Conservation (phyloP, 805 yeast genomes). For the Wickerhamiella cacticola region DNA sequence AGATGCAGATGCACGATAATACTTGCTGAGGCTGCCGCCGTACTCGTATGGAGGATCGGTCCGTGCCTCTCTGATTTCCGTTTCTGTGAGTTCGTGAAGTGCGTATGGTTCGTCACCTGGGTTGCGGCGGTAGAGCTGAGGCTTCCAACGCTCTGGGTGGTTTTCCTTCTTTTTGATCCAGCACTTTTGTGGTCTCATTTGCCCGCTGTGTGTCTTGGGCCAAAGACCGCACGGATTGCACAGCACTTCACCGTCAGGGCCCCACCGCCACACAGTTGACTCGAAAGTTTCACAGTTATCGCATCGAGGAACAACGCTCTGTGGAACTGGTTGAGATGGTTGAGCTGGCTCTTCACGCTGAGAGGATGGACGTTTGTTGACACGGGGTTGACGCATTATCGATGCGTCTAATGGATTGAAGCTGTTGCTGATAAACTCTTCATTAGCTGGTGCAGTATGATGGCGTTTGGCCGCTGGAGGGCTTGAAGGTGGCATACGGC, state of each 20-base stretch:
- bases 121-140: background rate
- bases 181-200: slow-evolving; percentile 26
- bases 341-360: background rate
- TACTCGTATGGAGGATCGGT: background rate
- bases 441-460: slow-evolving; percentile 2
- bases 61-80: background rate
- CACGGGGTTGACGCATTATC: slow-evolving; percentile 6
- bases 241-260: slow-evolving; percentile 15
- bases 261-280: slow-evolving; percentile 21
- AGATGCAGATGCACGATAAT: background rate
- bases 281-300: slow-evolving; percentile 20
- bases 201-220: slow-evolving; percentile 21
- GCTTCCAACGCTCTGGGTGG: slow-evolving; percentile 4
- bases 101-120: slow-evolving; percentile 1
- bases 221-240: slow-evolving; percentile 30
- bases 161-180: slow-evolving; percentile 21
- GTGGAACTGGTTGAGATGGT: slow-evolving; percentile 1
- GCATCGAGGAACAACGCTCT: slow-evolving; percentile 14
- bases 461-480: slow-evolving; percentile 7
- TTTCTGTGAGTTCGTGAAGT: background rate
- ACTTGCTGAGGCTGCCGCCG: background rate
- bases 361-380: slow-evolving; percentile 5
- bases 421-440: slow-evolving; percentile 6
- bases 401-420: slow-evolving; percentile 3
- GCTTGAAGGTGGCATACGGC: slow-evolving; percentile 4